Conservation (phyloP, 2,329 filamentous ascomycete genomes). For the Aspergillus ochraceus region DNA sequence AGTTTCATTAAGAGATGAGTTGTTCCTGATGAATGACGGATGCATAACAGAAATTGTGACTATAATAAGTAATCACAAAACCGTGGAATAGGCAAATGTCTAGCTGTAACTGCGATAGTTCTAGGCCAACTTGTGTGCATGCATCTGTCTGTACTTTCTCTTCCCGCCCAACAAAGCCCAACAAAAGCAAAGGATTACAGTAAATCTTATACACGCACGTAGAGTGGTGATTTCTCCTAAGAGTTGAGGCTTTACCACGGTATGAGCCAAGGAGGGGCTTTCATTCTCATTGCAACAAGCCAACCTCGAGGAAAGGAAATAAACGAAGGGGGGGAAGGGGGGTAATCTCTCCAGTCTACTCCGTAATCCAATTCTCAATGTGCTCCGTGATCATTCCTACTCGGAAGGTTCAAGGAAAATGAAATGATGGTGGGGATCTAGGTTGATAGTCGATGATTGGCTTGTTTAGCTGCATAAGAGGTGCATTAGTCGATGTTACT, state of each 20-base stretch:
- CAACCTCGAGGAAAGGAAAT: too few relatives aligned
- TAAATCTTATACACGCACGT: too few relatives aligned
- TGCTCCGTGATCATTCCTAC: too few relatives aligned
- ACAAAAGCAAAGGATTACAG: neutral
- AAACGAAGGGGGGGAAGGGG: too few relatives aligned
- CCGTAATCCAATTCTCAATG: too few relatives aligned
- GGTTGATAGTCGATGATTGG: conserved; percentile 12
- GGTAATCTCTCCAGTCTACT: too few relatives aligned
- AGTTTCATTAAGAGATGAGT: too few relatives aligned
- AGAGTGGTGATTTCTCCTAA: too few relatives aligned
- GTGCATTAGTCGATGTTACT: conserved; percentile 12
- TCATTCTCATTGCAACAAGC: too few relatives aligned
- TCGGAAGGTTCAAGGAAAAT: neutral
- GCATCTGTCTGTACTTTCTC: neutral
- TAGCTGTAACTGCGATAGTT: neutral
- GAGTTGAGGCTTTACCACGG: too few relatives aligned
- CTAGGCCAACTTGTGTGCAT: neutral
- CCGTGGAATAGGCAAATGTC: neutral
- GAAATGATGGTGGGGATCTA: conserved; percentile 8
- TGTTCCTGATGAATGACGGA: too few relatives aligned
- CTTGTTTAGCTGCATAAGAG: conserved; percentile 12
- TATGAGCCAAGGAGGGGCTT: too few relatives aligned
- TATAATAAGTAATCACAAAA: neutral
- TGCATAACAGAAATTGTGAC: neutral
- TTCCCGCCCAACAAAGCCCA: neutral